Conservation (phyloP, 1,284 basidiomycete genomes). For the Microbotryum saponariae region DNA sequence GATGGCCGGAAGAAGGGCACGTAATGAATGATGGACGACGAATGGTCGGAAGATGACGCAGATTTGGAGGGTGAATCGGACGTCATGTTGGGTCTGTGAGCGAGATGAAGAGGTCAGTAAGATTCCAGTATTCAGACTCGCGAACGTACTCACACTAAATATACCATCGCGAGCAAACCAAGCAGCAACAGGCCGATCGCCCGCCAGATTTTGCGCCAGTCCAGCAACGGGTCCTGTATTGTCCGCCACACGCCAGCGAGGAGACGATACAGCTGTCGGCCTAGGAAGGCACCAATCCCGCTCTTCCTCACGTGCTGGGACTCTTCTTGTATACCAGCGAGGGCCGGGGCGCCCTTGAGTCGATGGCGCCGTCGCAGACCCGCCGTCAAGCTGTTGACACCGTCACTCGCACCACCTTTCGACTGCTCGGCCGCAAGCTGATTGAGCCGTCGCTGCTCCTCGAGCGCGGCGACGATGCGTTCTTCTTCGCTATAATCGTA, state of each 20-base stretch:
- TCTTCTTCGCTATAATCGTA: constrained; percentile 72
- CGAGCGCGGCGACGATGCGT: constrained; percentile 27
- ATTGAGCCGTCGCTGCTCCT: constrained; percentile 10
- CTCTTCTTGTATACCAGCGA: constrained; percentile 5
- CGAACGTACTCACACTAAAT: no score
- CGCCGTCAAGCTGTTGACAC: background rate
- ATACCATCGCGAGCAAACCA: no score
- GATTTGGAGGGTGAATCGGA: no score
- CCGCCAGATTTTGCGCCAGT: constrained; percentile 42
- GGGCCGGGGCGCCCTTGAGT: background rate
- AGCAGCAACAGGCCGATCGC: constrained; percentile 38
- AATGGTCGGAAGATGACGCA: background rate
- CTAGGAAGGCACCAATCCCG: constrained; percentile 7
- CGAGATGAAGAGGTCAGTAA: no score
- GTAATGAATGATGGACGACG: constrained; percentile 1
- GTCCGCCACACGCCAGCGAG: background rate
- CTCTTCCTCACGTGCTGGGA: background rate
- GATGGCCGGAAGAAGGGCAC: constrained; percentile 33
- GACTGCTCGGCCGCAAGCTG: background rate
- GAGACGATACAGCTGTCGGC: constrained; percentile 8
- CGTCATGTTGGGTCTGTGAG: no score
- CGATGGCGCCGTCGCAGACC: background rate
- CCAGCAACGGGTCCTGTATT: constrained; percentile 22
- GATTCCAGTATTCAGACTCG: no score
- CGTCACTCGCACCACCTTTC: background rate